phyloP scores from a whole-genome alignment of 23 red algal species.

The Agarophyton chilense region DNA sequence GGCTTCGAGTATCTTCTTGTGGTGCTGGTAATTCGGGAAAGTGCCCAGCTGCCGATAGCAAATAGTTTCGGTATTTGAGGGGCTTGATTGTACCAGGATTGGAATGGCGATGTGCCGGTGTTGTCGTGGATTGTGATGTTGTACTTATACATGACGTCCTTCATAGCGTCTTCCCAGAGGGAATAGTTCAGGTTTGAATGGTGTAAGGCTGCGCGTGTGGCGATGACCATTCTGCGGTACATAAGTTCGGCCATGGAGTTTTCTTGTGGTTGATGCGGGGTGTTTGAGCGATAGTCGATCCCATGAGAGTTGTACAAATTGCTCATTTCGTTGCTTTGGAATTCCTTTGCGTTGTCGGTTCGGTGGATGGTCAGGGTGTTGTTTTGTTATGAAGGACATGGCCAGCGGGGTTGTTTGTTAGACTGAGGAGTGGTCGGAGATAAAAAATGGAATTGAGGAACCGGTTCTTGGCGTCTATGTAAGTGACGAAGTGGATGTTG shows the following conservation, averaged over 20 bases:
- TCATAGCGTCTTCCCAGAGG: slow-evolving; percentile 24
- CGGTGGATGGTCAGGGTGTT: not conserved
- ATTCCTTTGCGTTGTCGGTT: slow-evolving; percentile 19
- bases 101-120: not conserved
- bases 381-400: not conserved
- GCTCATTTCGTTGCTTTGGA: not conserved
- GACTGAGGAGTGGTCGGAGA: too few species aligned
- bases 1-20: slow-evolving; percentile 7
- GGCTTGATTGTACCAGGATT: not conserved
- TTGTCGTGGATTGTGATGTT: not conserved
- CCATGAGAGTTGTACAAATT: not conserved
- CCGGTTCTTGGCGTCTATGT: slow-evolving; percentile 10
- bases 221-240: not conserved
- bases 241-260: slow-evolving; percentile 2
- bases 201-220: too few species aligned
- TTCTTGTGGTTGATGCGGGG: slow-evolving; percentile 1
- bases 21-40: not conserved
- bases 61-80: not conserved
- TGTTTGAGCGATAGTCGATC: not conserved
- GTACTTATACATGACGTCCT: slow-evolving; percentile 35
- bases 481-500: too few species aligned
- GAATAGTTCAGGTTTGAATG: not conserved
- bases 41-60: not conserved
- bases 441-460: too few species aligned
- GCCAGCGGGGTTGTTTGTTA: slow-evolving; percentile 26